Conservation (phyloP, 2,329 filamentous ascomycete species). For the Colletotrichum horii region DNA sequence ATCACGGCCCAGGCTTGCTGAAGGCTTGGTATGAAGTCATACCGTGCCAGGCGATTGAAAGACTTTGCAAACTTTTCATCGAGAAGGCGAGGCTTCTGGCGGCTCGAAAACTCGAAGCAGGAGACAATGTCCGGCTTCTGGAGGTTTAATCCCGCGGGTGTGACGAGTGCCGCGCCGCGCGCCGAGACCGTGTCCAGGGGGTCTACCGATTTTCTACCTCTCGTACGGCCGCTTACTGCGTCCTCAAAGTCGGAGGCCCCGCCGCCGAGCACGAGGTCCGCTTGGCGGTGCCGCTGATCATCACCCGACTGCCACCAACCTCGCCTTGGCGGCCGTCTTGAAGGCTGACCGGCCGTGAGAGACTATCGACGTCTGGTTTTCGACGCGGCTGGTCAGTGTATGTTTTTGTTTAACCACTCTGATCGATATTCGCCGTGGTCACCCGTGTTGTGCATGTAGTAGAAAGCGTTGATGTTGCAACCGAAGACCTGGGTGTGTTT, state of each 20-base stretch:
- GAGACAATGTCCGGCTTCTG: neutral
- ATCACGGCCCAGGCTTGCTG: neutral
- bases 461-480: neutral
- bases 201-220: neutral
- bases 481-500: neutral
- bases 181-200: neutral
- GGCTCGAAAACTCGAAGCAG: neutral
- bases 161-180: conserved; percentile 18
- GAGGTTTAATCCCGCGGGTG: neutral
- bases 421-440: neutral
- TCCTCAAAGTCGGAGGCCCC: neutral
- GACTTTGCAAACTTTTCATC: neutral
- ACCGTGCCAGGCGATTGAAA: neutral
- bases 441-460: too few species aligned
- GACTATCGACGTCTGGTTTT: neutral
- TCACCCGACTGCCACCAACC: neutral
- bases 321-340: neutral
- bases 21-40: conserved; percentile 23
- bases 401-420: neutral
- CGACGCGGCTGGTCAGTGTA: neutral
- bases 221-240: neutral
- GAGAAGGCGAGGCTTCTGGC: neutral
- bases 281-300: conserved; percentile 16
- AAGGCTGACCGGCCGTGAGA: neutral
- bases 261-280: conserved; percentile 1